Evolutionary conservation across 495 filamentous ascomycete species (phyloP).

Genomic region (Aspergillus coremiiformis): DNA sequence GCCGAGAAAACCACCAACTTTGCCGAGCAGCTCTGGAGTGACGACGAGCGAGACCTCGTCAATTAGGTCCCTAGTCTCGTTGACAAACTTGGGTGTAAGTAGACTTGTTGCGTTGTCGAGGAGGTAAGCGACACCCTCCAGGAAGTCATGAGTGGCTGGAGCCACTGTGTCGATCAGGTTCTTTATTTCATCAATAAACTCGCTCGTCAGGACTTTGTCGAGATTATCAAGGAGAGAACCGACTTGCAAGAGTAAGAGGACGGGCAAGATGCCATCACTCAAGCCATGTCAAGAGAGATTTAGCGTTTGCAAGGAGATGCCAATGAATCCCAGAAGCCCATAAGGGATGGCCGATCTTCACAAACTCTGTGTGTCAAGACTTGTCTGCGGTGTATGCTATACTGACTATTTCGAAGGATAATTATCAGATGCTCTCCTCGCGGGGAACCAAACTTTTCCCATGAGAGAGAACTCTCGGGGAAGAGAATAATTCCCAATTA

Average conservation of each 20-base stretch:
- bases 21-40: conserved; percentile 36
- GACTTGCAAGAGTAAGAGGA: conserved; percentile 30
- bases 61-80: conserved; percentile 35
- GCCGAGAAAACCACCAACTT: conserved; percentile 31
- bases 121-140: conserved; percentile 19
- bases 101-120: conserved; percentile 35
- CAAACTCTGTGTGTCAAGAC: conserved; percentile 36
- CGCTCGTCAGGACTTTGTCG: conserved; percentile 30
- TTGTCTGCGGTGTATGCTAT: background rate
- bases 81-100: conserved; percentile 33
- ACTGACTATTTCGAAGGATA: background rate
- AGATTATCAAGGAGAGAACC: conserved; percentile 32
- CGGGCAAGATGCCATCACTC: conserved; percentile 31
- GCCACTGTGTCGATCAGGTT: conserved; percentile 33
- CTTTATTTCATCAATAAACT: conserved; percentile 32
- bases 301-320: conserved; percentile 32
- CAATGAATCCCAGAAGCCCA: conserved; percentile 18
- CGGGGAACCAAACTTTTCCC: background rate
- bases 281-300: conserved; percentile 33
- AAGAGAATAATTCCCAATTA: background rate
- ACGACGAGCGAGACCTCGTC: conserved; percentile 33
- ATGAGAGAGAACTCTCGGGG: background rate
- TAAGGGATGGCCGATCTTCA: conserved; percentile 34
- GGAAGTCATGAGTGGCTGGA: conserved; percentile 22
- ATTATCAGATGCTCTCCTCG: background rate